phyloP scores from a whole-genome alignment of 2,329 filamentous ascomycete species.

The Fusarium sp. region DNA sequence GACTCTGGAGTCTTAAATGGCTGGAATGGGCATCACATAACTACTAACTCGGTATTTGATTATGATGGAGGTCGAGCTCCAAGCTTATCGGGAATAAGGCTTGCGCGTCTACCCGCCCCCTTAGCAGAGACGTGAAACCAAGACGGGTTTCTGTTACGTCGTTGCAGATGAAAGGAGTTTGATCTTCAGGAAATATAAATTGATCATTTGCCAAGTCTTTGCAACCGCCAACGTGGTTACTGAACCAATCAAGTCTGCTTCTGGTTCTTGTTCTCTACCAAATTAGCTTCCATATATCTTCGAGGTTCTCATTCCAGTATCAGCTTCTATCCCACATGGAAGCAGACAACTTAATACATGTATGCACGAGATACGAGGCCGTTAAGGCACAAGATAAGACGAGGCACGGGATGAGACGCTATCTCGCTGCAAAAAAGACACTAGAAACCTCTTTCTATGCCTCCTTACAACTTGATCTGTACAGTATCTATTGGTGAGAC shows the following conservation, averaged over 20 bases:
- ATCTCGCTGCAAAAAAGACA: neutral
- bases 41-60: neutral
- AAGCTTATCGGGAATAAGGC: conserved; percentile 35
- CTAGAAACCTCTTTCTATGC: neutral
- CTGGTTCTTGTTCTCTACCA: neutral
- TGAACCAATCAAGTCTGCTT: neutral
- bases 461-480: neutral
- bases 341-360: neutral
- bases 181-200: neutral
- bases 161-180: conserved; percentile 8
- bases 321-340: neutral
- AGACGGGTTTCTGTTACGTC: conserved; percentile 9
- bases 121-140: conserved; percentile 21
- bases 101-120: conserved; percentile 29
- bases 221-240: neutral
- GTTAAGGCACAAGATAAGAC: neutral
- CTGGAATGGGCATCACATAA: conserved; percentile 4
- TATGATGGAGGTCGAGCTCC: neutral
- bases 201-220: neutral
- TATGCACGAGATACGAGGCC: neutral
- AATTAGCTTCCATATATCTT: neutral
- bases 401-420: neutral
- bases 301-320: neutral
- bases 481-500: neutral
- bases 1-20: neutral